Evolutionary conservation across 2,329 filamentous ascomycete genomes (phyloP), one percentile per base, ranked within the genome.

Genomic region (Fusarium goolgardi): DNA sequence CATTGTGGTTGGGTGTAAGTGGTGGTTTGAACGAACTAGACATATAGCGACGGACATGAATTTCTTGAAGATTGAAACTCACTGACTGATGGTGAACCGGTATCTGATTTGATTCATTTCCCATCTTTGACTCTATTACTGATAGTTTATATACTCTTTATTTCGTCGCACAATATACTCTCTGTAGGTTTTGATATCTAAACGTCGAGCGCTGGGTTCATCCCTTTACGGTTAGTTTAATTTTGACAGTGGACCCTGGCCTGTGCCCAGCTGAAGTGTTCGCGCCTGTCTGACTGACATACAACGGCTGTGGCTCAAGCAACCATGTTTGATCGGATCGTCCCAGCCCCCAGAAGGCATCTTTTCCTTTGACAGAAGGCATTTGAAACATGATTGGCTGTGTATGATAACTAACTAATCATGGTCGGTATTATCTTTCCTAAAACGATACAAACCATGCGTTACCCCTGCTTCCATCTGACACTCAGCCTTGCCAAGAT

Each of bases 231-330:
- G 47, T 50, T 50, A 50, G 47, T 12, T 10, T 2, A 1, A 39
- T 9, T 3, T 27, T 20, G 5, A 21, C 9, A 39, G 47, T 50
- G 47, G 47, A 27, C 23, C 47, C 32, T 29, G n/a, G 20, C 32
- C 18, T 50, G 25, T 50, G 47, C 47, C 47, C 47, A 50, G 32
- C 47, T 50, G 23, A 29, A 50, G 47, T 50, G 47, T 23, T 39
- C 18, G 20, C 20, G 47, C 23, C 34, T 50, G 47, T 50, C 47
- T 50, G 23, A 50, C 47, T 50, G 23, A 50, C 47, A 50, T 27
- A 6, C 32, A 27, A 25, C 23, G 46, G 34, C 16, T 50, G 46
- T 7, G 23, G 32, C 45, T 49, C 45, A 27, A 46, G 10, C 20
- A 12, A 3, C 4, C 21, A 15, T 21, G n/a, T 39, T 13, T 18